Percentiles rank a stretch among this genome's conserved stretches.
These are phyloP conservation scores for Phytophthora pisi DNA, from an alignment of 352 stramenopile genomes.

Conservation along the genomic window DNA sequence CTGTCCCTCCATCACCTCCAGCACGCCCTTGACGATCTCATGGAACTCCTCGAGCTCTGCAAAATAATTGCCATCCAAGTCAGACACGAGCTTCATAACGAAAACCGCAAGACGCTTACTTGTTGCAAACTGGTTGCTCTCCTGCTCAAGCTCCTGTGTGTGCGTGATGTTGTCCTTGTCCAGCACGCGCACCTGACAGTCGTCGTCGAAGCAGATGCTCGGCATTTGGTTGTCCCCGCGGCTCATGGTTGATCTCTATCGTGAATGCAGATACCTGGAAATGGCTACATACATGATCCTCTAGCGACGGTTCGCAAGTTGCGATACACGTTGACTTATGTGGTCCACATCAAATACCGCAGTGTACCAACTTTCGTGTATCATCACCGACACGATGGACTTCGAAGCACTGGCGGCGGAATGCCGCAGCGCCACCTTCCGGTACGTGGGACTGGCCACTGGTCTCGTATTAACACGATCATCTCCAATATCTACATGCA, in stretches of 20 bases:
- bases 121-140: constrained; percentile 85
- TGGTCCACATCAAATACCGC: constrained; percentile 8
- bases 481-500: not conserved
- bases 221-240: constrained; percentile 74
- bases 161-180: constrained; percentile 80
- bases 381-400: constrained; percentile 33
- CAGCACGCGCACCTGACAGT: constrained; percentile 80
- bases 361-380: constrained; percentile 4
- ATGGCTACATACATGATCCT: constrained; percentile 24
- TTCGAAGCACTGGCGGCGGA: constrained; percentile 60
- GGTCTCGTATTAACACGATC: not conserved
- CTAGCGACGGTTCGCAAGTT: constrained; percentile 20
- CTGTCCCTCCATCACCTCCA: constrained; percentile 82
- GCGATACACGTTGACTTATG: not conserved
- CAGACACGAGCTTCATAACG: not conserved
- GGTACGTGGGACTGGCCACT: constrained; percentile 30
- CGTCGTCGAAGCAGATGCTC: constrained; percentile 82
- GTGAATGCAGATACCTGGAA: not conserved
- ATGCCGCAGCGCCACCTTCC: constrained; percentile 56
- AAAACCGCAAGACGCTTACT: constrained; percentile 34
- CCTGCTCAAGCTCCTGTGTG: constrained; percentile 78
- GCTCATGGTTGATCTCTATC: constrained; percentile 48
- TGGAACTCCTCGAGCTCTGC: constrained; percentile 85
- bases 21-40: constrained; percentile 77
- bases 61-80: not conserved